Base-by-base conservation (phyloP, 768 basidiomycete species). In the Pholiota molesta region DNA sequence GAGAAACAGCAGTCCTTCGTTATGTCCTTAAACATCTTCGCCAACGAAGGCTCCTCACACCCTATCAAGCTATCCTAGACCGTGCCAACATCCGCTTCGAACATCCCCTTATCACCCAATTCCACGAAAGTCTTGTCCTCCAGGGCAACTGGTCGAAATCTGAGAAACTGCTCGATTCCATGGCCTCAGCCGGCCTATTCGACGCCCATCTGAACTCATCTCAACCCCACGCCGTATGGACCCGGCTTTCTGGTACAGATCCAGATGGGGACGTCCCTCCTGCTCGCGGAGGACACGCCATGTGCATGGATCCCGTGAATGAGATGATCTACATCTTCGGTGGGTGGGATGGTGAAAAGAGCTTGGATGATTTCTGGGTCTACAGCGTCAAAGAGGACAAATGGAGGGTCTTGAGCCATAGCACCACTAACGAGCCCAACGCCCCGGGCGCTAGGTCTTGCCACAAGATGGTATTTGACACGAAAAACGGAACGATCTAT, bases 401-500 rank as follows among this genome's bases (percentile, higher is more conserved):
- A 55, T 94, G 92, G 92, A 75, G 74, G 7, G 66, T 87, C 19
- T 75, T 92, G 47, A 86, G 86, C 62, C 77, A 78, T 21, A 79
- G 76, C 44, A 88, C 89, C 0, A 77, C 81, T 0, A 66, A 73
- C 26, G 87, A 90, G 37, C 76, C 76, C 57, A 85, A 89, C 56
- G 91, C 90, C 0, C 92, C 92, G 9, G 82, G 84, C 1, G 80
- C 89, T 3, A 79, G 92, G 29, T 86, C 87, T 9, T 93, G 92
- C 68, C 92, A 93, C 68, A 91, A 90, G 75, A 92, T 92, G 88
- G 86, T 84, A 17, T 92, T 91, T 67, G 90, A 93, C 66, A 75
- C 78, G n/a, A 83, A 81, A 72, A 87, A 86, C 0, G 89, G 88
- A 1, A 80, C 78, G 60, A 87, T 94, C 19, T 94, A 91, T 70